Evolutionary conservation across 768 basidiomycete species (phyloP), one percentile per base, ranked within the genome.

Genomic region (Mycena crocata): DNA sequence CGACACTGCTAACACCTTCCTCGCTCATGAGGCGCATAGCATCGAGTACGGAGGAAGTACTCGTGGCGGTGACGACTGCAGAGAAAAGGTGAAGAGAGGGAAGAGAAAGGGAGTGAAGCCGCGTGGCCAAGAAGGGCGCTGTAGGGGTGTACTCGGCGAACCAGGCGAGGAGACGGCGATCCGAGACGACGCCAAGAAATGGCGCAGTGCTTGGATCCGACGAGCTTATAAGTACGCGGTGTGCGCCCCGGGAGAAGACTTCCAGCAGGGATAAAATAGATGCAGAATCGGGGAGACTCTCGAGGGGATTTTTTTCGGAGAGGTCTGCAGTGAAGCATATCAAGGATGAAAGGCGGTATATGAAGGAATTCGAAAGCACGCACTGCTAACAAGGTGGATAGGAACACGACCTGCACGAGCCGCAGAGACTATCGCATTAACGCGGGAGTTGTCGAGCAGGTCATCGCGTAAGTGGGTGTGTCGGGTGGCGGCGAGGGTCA

Each of bases 1-100:
- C 93, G 48, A 94, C 83, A 71, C 91, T 93, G 73, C 93, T 93
- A 28, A 95, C 92, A 26, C 93, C 93, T 72, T 91, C 86, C 66
- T 93, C 92, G 71, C 92, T 93, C 93, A 95, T 94, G 31, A 92
- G 81, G 64, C 83, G 87, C 93, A 95, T 95, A 7, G 93, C 93
- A 74, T 93, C 90, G 54, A 94, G 80, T 28, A 94, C 90, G 23
- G 85, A 85, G 2, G 87, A 86, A 19, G 81, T 83, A 46, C 91
- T 87, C 6, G 84, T 83, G 6, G 88, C 80, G 9, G 91, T 86
- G 12, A 94, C 82, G 21, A 94, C 89, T 1, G 88, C 84, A 2
- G 83, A 72, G 70, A 89, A 86, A 39, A 92, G 80, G 67, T 89
- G 84, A 6, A 93, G 77, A 7, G 89, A 93, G 24, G 90, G 92